phyloP scores from a whole-genome alignment of 2,329 filamentous ascomycete species.

The Fusarium verticillioides region DNA sequence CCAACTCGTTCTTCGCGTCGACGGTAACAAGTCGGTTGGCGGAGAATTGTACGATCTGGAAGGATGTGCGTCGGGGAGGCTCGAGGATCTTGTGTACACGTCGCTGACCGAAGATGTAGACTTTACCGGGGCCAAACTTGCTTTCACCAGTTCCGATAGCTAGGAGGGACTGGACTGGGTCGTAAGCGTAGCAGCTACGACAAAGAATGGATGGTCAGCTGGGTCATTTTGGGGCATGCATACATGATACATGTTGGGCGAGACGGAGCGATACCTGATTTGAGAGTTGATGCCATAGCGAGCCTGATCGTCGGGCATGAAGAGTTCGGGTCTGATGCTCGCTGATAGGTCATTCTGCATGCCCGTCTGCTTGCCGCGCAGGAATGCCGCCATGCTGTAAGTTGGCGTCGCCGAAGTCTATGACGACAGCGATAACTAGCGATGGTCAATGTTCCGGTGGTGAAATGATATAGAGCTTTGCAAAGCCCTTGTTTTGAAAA shows the following conservation, averaged over 20 bases:
- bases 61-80: conserved; percentile 77
- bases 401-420: conserved; percentile 17
- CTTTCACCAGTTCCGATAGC: conserved; percentile 92
- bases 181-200: conserved; percentile 82
- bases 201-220: conserved; percentile 34
- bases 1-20: conserved; percentile 86
- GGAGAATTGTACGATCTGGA: conserved; percentile 84
- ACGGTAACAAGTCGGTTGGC: conserved; percentile 86
- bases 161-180: conserved; percentile 91
- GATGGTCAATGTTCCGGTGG: neutral
- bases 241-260: conserved; percentile 8
- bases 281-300: conserved; percentile 86
- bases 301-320: conserved; percentile 84
- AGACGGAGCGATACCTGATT: conserved; percentile 61
- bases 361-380: conserved; percentile 92
- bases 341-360: conserved; percentile 91
- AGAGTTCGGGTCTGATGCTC: conserved; percentile 80
- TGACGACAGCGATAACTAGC: neutral
- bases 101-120: conserved; percentile 87
- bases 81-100: conserved; percentile 81
- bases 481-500: conserved; percentile 13
- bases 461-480: conserved; percentile 22
- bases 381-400: conserved; percentile 79
- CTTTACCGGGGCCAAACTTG: conserved; percentile 84
- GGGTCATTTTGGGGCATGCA: conserved; percentile 8